Conservation (phyloP, 352 stramenopile species). For the Phytophthora vignae region DNA sequence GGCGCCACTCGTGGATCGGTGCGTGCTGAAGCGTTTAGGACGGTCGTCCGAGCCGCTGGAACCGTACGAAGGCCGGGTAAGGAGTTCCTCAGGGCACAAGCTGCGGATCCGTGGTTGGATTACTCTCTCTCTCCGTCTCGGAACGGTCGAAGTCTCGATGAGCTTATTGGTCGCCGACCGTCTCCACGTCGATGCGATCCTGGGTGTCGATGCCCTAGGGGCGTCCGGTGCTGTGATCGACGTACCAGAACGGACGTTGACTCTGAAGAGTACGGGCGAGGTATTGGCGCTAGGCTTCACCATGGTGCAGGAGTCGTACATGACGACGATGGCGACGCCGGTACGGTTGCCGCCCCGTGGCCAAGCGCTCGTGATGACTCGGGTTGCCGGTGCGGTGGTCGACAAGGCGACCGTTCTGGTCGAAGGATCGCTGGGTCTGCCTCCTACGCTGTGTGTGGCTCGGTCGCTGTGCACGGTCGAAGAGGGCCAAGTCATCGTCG, state of each 20-base stretch:
- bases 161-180: neutral
- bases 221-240: conserved; percentile 4
- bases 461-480: neutral
- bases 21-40: neutral
- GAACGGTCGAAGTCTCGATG: neutral
- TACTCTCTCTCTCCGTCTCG: neutral
- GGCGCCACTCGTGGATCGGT: neutral
- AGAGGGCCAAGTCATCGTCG: no score
- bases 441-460: neutral
- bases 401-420: conserved; percentile 1
- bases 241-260: neutral
- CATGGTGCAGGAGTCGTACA: conserved; percentile 1
- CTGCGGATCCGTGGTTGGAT: neutral
- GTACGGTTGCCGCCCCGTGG: neutral
- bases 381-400: neutral
- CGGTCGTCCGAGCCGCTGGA: neutral
- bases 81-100: neutral
- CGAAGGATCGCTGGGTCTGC: neutral
- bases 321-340: neutral
- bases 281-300: neutral
- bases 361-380: conserved; percentile 7
- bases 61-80: neutral
- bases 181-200: neutral
- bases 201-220: neutral
- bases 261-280: neutral